A percentile compares a stretch with the other conserved stretches of the same genome.
phyloP scores from a whole-genome alignment of 441 rosid genomes.

The Brassica balearica region DNA sequence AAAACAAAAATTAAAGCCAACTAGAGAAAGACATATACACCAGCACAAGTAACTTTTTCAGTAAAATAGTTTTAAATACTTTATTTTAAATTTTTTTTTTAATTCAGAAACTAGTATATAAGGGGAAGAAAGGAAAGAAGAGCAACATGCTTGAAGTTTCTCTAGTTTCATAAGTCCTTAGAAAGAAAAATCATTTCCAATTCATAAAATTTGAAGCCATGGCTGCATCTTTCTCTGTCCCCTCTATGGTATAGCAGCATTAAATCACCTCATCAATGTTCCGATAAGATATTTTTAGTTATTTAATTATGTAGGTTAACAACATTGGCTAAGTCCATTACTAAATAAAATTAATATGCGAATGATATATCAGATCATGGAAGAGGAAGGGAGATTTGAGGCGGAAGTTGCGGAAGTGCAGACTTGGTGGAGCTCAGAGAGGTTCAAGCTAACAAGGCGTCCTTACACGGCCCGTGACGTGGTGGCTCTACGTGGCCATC shows the following conservation, averaged over 20 bases:
- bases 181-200: conserved; percentile 30
- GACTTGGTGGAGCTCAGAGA: conserved; percentile 93
- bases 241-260: conserved; percentile 71
- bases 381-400: conserved; percentile 90
- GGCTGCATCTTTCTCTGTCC: conserved; percentile 89
- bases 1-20: conserved; percentile 10
- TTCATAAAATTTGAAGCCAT: conserved; percentile 57
- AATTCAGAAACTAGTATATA: conserved; percentile 43
- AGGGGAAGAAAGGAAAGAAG: conserved; percentile 36
- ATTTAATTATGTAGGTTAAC: conserved; percentile 1
- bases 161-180: conserved; percentile 32
- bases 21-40: conserved; percentile 13
- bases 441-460: conserved; percentile 84
- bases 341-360: not conserved
- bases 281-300: not conserved
- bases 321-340: not conserved
- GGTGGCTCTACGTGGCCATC: conserved; percentile 81
- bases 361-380: conserved; percentile 60
- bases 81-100: not conserved
- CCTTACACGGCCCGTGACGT: conserved; percentile 90
- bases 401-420: conserved; percentile 91
- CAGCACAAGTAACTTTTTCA: conserved; percentile 1
- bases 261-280: not conserved
- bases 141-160: conserved; percentile 44
- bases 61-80: not conserved